Conservation (phyloP, 768 basidiomycete genomes). For the Leccinum longicurvipes region DNA sequence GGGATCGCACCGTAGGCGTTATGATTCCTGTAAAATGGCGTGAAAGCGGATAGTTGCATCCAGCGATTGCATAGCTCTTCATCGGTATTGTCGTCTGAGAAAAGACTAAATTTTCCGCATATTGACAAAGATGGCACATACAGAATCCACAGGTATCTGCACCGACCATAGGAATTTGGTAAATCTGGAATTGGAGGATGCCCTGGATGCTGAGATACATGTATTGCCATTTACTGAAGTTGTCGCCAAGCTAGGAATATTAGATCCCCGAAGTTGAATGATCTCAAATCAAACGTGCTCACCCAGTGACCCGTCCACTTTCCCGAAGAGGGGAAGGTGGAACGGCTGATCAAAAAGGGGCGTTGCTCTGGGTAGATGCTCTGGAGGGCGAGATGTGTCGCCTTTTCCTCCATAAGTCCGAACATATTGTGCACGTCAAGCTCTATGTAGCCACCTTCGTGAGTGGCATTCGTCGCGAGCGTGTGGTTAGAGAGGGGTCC, state of each 20-base stretch:
- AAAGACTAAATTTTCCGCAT: not conserved
- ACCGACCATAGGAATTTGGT: slow-evolving; percentile 78
- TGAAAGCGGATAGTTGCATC: slow-evolving; percentile 78
- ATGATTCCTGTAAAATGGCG: slow-evolving; percentile 78
- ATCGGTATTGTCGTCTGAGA: slow-evolving; percentile 51
- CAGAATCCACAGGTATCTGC: slow-evolving; percentile 52
- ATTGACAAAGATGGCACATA: slow-evolving; percentile 2
- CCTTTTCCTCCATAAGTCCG: slow-evolving; percentile 65
- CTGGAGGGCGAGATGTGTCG: slow-evolving; percentile 56
- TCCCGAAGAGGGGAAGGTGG: slow-evolving; percentile 63
- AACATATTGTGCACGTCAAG: slow-evolving; percentile 67
- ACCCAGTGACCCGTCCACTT: slow-evolving; percentile 73
- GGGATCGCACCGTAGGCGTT: slow-evolving; percentile 59
- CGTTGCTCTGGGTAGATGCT: slow-evolving; percentile 53
- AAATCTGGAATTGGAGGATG: slow-evolving; percentile 78
- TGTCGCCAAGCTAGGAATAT: slow-evolving; percentile 62
- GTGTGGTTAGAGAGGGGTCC: slow-evolving; percentile 51
- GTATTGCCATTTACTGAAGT: slow-evolving; percentile 68
- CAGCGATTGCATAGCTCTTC: slow-evolving; percentile 82
- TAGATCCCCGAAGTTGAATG: slow-evolving; percentile 15
- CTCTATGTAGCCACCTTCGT: slow-evolving; percentile 56
- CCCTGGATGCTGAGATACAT: slow-evolving; percentile 68
- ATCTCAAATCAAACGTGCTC: not conserved
- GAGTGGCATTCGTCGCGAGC: slow-evolving; percentile 67
- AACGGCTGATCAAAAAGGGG: slow-evolving; percentile 66